Conservation (phyloP, 2,329 filamentous ascomycete genomes). For the Diplodia seriata region DNA sequence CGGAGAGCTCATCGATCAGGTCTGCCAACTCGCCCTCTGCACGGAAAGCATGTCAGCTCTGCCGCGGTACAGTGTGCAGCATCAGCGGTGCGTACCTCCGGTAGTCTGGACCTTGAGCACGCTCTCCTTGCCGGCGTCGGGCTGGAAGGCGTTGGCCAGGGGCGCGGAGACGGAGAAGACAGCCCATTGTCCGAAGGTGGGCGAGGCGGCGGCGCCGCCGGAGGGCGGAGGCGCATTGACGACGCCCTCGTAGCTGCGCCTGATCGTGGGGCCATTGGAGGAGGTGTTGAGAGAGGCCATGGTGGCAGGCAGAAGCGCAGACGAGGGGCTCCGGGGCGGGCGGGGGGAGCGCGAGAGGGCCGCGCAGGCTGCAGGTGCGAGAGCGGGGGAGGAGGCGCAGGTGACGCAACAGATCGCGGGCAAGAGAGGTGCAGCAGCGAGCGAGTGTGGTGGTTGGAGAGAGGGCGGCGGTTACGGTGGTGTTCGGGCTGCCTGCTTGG, state of each 20-base stretch:
- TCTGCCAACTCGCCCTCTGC: conserved; percentile 89
- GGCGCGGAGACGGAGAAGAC: conserved; percentile 93
- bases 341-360: conserved; percentile 69
- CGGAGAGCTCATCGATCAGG: conserved; percentile 93
- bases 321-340: conserved; percentile 62
- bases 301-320: conserved; percentile 54
- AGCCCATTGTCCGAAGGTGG: conserved; percentile 91
- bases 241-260: conserved; percentile 67
- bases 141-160: conserved; percentile 89
- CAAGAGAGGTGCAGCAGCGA: background rate
- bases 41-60: conserved; percentile 38
- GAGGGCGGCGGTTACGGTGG: background rate
- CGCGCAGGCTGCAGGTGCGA: conserved; percentile 20
- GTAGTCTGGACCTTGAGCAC: conserved; percentile 92
- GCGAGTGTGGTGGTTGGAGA: conserved; percentile 16
- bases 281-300: conserved; percentile 73
- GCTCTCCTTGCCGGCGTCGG: conserved; percentile 86
- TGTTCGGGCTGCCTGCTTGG: background rate
- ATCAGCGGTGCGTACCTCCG: conserved; percentile 65
- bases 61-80: conserved; percentile 11
- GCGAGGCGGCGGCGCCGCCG: conserved; percentile 67
- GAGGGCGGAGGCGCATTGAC: conserved; percentile 66
- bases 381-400: conserved; percentile 2
- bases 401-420: background rate
- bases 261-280: conserved; percentile 61